Conservation (phyloP, 208 protist genomes). For the Crithidia brevicula region DNA sequence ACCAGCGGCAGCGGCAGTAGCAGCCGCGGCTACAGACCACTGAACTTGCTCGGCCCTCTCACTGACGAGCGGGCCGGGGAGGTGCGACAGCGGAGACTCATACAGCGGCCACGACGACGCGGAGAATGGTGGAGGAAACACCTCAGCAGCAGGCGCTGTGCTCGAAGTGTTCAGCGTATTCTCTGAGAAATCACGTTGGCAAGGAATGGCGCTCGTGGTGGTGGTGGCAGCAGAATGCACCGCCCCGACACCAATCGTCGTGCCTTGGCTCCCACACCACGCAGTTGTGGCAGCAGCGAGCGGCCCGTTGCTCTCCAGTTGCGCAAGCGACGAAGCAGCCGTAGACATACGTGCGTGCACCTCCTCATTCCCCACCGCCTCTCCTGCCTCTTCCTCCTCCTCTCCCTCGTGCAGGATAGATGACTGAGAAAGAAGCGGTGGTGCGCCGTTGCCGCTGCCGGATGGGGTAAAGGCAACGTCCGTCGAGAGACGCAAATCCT, state of each 20-base stretch:
- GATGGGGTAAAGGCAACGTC: slow-evolving; percentile 64
- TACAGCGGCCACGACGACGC: slow-evolving; percentile 6
- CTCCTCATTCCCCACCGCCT: background rate
- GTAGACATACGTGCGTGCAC: slow-evolving; percentile 2
- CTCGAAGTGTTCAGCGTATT: too few species aligned
- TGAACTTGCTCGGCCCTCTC: background rate
- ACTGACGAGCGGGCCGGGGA: background rate
- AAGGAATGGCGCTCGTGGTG: too few species aligned
- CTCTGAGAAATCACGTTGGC: too few species aligned
- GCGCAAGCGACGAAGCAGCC: too few species aligned
- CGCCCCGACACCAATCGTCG: too few species aligned
- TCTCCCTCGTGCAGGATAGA: slow-evolving; percentile 30
- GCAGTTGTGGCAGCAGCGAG: too few species aligned
- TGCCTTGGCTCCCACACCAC: too few species aligned
- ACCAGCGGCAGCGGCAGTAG: background rate
- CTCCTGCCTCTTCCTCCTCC: slow-evolving; percentile 4
- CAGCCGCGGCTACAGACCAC: background rate
- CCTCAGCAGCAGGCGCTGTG: background rate
- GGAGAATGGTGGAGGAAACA: background rate
- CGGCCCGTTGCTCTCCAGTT: too few species aligned
- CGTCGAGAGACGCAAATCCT: slow-evolving; percentile 75
- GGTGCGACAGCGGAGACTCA: background rate
- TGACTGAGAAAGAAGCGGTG: slow-evolving; percentile 28
- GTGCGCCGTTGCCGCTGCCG: slow-evolving; percentile 17
- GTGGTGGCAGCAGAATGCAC: too few species aligned